phyloP scores from a whole-genome alignment of 257 asterid genomes.

The Solanum neorickii region DNA sequence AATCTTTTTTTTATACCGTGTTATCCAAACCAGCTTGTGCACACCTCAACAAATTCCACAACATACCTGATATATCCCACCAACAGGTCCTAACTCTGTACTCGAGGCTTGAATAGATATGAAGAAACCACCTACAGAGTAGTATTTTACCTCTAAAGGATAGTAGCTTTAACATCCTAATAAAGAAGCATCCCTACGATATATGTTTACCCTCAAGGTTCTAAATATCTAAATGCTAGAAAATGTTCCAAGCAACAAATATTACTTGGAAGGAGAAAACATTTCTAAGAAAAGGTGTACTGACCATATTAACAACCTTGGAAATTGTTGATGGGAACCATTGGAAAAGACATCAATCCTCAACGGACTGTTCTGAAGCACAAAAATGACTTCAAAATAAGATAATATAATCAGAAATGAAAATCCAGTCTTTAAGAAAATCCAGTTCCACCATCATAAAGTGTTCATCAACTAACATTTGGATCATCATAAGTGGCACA shows the following conservation, averaged over 20 bases:
- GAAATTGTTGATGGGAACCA: constrained; percentile 88
- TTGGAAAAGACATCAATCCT: constrained; percentile 81
- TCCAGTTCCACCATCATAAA: background rate
- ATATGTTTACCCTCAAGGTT: background rate
- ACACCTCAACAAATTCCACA: too few relatives aligned
- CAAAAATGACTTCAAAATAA: constrained; percentile 8
- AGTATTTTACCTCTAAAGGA: background rate
- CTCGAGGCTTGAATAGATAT: too few relatives aligned
- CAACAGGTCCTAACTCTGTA: too few relatives aligned
- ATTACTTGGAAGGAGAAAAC: background rate
- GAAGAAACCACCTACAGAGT: background rate
- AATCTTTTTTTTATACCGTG: too few relatives aligned
- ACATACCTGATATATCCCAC: too few relatives aligned
- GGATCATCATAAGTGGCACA: background rate
- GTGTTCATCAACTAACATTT: background rate
- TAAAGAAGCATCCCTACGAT: background rate
- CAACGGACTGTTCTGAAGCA: constrained; percentile 83
- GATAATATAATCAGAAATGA: background rate
- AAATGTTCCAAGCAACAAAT: background rate
- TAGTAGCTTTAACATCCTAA: background rate
- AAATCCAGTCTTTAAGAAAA: background rate
- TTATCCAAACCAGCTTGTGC: too few relatives aligned
- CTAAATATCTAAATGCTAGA: background rate
- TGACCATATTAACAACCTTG: constrained; percentile 86
- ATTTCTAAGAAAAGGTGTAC: background rate